phyloP scores from a whole-genome alignment of 75 land plant genomes.

The Selaginella moellendorffii region DNA sequence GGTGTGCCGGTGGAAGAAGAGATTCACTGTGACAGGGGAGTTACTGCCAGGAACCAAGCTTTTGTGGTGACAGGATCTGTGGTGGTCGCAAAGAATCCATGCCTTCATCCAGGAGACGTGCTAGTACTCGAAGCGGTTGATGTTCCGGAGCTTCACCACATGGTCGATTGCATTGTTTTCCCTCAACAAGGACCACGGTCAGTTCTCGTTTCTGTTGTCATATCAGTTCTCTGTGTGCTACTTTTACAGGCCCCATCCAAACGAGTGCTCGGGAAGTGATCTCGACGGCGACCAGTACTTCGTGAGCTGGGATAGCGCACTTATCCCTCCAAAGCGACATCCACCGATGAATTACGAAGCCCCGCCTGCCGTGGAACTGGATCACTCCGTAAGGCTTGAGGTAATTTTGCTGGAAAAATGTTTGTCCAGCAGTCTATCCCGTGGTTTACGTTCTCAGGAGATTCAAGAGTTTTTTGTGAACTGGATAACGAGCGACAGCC shows the following conservation, averaged over 20 bases:
- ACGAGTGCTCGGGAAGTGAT: constrained; percentile 96
- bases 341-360: constrained; percentile 67
- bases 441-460: constrained; percentile 35
- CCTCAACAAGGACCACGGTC: constrained; percentile 57
- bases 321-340: constrained; percentile 57
- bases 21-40: not conserved
- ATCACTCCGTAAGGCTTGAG: constrained; percentile 18
- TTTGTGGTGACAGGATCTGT: constrained; percentile 41
- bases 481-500: constrained; percentile 63
- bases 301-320: constrained; percentile 64
- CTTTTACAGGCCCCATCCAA: constrained; percentile 52
- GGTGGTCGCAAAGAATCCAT: constrained; percentile 76
- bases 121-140: constrained; percentile 82
- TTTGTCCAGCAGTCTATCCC: not conserved
- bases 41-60: not conserved
- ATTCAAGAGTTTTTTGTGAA: constrained; percentile 53
- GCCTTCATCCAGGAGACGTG: constrained; percentile 92
- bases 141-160: constrained; percentile 54
- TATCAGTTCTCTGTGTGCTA: not conserved
- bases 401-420: not conserved
- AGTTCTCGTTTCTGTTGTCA: not conserved
- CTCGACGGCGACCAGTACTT: constrained; percentile 94
- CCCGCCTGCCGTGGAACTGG: constrained; percentile 15
- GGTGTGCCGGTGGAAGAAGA: constrained; percentile 6
- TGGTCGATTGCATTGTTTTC: constrained; percentile 73